Evolutionary conservation across 1,284 basidiomycete genomes (phyloP).

Genomic region (Puccinia triticina): DNA sequence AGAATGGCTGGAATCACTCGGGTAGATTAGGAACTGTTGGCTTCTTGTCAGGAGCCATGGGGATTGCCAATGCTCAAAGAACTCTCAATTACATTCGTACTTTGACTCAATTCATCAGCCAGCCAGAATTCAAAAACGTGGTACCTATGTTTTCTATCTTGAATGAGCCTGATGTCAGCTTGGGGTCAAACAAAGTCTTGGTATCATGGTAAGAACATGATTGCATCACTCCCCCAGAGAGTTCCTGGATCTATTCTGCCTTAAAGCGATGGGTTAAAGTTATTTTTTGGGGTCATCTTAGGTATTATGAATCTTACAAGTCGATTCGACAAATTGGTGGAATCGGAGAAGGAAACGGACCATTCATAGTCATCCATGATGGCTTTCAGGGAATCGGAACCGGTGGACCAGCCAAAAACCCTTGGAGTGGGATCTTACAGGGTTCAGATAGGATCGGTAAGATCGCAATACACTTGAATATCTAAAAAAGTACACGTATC

Average conservation of each 20-base stretch:
- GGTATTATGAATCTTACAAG: slow-evolving; percentile 76
- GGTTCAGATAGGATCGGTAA: slow-evolving; percentile 49
- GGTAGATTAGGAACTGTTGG: slow-evolving; percentile 59
- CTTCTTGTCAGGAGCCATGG: slow-evolving; percentile 73
- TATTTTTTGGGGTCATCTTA: slow-evolving; percentile 54
- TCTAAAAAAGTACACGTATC: background rate
- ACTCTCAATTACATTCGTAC: slow-evolving; percentile 58
- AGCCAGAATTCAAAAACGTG: slow-evolving; percentile 58
- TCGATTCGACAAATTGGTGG: slow-evolving; percentile 78
- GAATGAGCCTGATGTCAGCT: slow-evolving; percentile 57
- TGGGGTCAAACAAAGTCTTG: slow-evolving; percentile 22
- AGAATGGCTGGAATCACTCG: slow-evolving; percentile 69
- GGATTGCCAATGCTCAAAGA: slow-evolving; percentile 61
- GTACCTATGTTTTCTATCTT: slow-evolving; percentile 58
- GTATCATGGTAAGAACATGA: slow-evolving; percentile 34
- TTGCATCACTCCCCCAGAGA: background rate
- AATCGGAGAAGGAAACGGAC: slow-evolving; percentile 77
- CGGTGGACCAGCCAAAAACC: slow-evolving; percentile 22
- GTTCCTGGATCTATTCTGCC: background rate
- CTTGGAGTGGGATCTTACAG: slow-evolving; percentile 46
- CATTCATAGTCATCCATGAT: slow-evolving; percentile 76
- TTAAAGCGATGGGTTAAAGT: background rate
- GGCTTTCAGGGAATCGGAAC: slow-evolving; percentile 68
- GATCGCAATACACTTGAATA: background rate
- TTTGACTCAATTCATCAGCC: slow-evolving; percentile 59